Percentiles rank a stretch among this genome's conserved stretches.
These are phyloP conservation scores for Paramyrothecium sp. DNA, from an alignment of 2,329 filamentous ascomycete species.

Conservation along the genomic window DNA sequence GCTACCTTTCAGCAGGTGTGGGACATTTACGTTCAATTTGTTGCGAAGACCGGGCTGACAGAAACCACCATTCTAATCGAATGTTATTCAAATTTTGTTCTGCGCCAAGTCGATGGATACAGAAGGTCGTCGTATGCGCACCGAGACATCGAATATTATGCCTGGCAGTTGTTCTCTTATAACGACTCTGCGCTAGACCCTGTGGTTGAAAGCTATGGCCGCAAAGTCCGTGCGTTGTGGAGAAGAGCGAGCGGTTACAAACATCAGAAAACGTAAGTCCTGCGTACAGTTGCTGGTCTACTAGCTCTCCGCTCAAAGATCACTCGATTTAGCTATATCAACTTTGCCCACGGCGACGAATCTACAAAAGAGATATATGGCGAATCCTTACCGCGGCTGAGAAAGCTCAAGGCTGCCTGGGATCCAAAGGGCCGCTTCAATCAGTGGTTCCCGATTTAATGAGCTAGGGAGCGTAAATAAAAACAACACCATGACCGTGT, in stretches of 20 bases:
- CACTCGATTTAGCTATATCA: slow-evolving; percentile 25
- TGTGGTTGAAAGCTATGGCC: slow-evolving; percentile 30
- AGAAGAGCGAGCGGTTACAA: slow-evolving; percentile 14
- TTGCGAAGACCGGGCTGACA: slow-evolving; percentile 23
- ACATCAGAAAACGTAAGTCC: slow-evolving; percentile 6
- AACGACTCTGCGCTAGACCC: slow-evolving; percentile 28
- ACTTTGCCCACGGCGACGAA: slow-evolving; percentile 31
- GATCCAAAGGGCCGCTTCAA: slow-evolving; percentile 23
- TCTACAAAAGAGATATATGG: slow-evolving; percentile 20
- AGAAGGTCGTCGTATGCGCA: slow-evolving; percentile 26
- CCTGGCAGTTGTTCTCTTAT: slow-evolving; percentile 37
- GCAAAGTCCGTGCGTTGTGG: slow-evolving; percentile 26
- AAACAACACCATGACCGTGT: too few species aligned
- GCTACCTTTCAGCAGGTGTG: slow-evolving; percentile 35
- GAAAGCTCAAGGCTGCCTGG: slow-evolving; percentile 20
- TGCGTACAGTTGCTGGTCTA: too few species aligned
- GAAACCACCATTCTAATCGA: slow-evolving; percentile 31
- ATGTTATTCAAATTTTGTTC: slow-evolving; percentile 32
- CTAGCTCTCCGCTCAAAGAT: not conserved
- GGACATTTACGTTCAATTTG: slow-evolving; percentile 34
- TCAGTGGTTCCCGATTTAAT: slow-evolving; percentile 31
- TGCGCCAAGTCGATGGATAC: slow-evolving; percentile 19
- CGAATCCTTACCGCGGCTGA: slow-evolving; percentile 19
- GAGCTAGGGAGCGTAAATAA: too few species aligned
- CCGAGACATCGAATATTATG: slow-evolving; percentile 32